Evolutionary conservation across 192 early-diverging fungal genomes (phyloP), one percentile per base, ranked within the genome.

Genomic region (Backusella australiensis): DNA sequence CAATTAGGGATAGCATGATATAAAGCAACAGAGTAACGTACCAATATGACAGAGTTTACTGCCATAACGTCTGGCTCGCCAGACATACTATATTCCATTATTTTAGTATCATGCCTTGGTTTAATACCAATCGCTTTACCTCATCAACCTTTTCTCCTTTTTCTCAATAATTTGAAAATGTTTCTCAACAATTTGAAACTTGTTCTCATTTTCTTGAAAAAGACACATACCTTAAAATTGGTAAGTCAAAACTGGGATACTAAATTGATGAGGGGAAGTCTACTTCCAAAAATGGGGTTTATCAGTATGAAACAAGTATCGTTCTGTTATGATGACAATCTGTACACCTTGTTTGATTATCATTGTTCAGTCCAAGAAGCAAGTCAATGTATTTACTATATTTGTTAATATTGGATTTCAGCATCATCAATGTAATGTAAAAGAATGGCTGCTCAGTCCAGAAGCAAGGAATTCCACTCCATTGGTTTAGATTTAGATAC

Each of bases 381-480:
- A 56, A 56, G 53, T 56, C 53, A 56, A 56, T 21, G 5, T 21
- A 21, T 56, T 56, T 56, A 56, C 53, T 8, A 56, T 21, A 56
- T 56, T 56, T 56, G 53, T 56, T 56, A 21, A 56, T 56, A 56
- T 56, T 56, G n/a, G 53, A 56, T 56, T 56, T 21, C 53, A 56
- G 8, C 53, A 56, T 56, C 6, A 9, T 7, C 53, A 56, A 21
- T 21, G n/a, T 21, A 21, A 11, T 9, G n/a, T 9, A 21, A 21
- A 39, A 39, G 38, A 39, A 12, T 56, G n/a, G 7, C 53, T 56
- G 9, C 6, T 9, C 8, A 56, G 21, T 56, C 53, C 53, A 21
- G 6, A 56, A 9, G 19, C 19, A 56, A 9, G 53, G 53, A 49
- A 29, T 63, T 59, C 26, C 56, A 29, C 12, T 6, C 11, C 56